Conservation (phyloP, 139 green algal genomes). For the Auxenochlorella protothecoides region DNA sequence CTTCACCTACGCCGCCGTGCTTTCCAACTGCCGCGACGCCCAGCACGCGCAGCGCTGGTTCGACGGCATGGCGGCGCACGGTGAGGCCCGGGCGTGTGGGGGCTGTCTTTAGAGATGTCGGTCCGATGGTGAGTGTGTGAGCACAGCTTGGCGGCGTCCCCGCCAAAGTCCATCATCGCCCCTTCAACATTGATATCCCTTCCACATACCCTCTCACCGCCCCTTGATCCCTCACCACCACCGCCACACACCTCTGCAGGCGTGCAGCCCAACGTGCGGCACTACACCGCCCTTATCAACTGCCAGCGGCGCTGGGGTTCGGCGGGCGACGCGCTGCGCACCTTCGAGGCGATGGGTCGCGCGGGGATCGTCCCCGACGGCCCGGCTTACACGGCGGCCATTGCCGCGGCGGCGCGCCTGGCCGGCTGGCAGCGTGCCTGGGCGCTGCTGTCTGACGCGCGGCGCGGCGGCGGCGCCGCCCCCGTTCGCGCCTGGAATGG, state of each 20-base stretch:
- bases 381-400: too few relatives aligned
- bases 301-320: too few relatives aligned
- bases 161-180: too few relatives aligned
- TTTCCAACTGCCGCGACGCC: conserved; percentile 62
- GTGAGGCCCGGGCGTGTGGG: conserved; percentile 7
- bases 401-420: too few relatives aligned
- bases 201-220: not conserved
- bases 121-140: not conserved
- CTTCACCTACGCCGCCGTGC: conserved; percentile 64
- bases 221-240: not conserved
- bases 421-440: too few relatives aligned
- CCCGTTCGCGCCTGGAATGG: too few relatives aligned
- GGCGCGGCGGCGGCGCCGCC: too few relatives aligned
- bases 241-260: not conserved
- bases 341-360: too few relatives aligned
- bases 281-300: conserved; percentile 40
- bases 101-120: not conserved
- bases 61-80: conserved; percentile 7
- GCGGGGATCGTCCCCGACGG: too few relatives aligned
- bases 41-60: conserved; percentile 49
- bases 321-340: too few relatives aligned
- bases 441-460: too few relatives aligned
- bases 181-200: not conserved
- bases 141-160: not conserved
- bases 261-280: conserved; percentile 32